phyloP scores from a whole-genome alignment of 768 basidiomycete species.

The Lactifluus pinguis region DNA sequence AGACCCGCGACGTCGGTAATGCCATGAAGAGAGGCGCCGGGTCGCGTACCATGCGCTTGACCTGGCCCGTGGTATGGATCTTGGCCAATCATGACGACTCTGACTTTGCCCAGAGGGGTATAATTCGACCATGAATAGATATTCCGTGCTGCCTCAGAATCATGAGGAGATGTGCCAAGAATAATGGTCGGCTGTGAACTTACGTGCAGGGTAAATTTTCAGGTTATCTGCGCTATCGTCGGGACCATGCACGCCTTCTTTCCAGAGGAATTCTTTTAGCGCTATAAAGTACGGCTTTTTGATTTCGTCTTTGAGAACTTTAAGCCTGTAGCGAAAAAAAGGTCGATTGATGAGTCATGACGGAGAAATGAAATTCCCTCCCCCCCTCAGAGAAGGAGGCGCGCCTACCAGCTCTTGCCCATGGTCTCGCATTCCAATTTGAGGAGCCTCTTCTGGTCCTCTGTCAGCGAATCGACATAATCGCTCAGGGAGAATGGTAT shows the following conservation, averaged over 20 bases:
- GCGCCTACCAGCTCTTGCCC: slow-evolving; percentile 58
- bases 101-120: slow-evolving; percentile 76
- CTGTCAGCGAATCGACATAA: slow-evolving; percentile 44
- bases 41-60: slow-evolving; percentile 73
- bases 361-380: not conserved
- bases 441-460: slow-evolving; percentile 50
- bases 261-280: slow-evolving; percentile 61
- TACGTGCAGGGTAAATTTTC: slow-evolving; percentile 75
- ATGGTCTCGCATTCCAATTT: slow-evolving; percentile 64
- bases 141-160: slow-evolving; percentile 48
- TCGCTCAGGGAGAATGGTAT: slow-evolving; percentile 58
- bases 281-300: slow-evolving; percentile 68
- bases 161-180: not conserved
- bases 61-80: slow-evolving; percentile 77
- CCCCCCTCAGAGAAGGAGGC: not conserved
- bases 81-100: slow-evolving; percentile 84
- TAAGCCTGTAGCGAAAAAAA: slow-evolving; percentile 42
- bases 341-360: not conserved
- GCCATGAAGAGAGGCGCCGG: not conserved
- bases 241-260: slow-evolving; percentile 49
- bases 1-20: not conserved
- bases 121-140: slow-evolving; percentile 85
- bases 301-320: slow-evolving; percentile 64
- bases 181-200: slow-evolving; percentile 23
- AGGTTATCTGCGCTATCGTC: slow-evolving; percentile 37